Base-by-base conservation (phyloP, 768 basidiomycete species). In the Boletus edulis region DNA sequence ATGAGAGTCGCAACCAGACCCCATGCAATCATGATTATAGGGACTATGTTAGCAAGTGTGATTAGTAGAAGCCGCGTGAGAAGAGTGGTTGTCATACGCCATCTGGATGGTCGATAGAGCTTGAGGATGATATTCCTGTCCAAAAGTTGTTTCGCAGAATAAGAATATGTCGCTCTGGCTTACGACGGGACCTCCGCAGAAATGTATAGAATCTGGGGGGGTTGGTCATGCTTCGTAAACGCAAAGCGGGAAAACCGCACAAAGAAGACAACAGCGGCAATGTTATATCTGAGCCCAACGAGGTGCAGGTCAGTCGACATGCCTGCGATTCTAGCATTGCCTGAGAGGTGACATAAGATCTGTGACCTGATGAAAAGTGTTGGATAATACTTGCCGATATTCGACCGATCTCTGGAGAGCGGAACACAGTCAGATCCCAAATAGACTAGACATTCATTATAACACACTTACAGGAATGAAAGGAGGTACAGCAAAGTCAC, bases 281-380 rank as follows among this genome's bases (percentile, higher is more conserved):
- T 71, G 46, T 75, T 75, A 49, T 73, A 75, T 35, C 58, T 65
- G 29, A 72, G 58, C 3, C 73, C 72, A 13, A 62, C 49, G 32
- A 75, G 67, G 22, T 72, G 31, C 46, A 75, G 57, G 55, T 77
- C 76, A 4, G 53, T 56, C 10, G 72, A 67, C 77, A 79, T 75
- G 12, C 77, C 77, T 5, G 78, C 78, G 31, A 81, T 72, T 65
- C 67, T 67, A 0, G 75, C 75, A 57, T 76, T 76, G 40, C 74
- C 75, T 76, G 39, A 39, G n/a, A 35, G 5, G n/a, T 22, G 10
- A 17, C 11, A 17, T 59, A 20, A 57, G 59, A 18, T 7, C 11
- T 13, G 5, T 29, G 22, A 39, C 6, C n/a, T 12, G 6, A 31
- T 51, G 15, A 27, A 22, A 20, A 15, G 22, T 18, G 13, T 3